Evolutionary conservation across 2,329 filamentous ascomycete species (phyloP), one percentile per base, ranked within the genome.

Genomic region (Domatiomyces catenatus): DNA sequence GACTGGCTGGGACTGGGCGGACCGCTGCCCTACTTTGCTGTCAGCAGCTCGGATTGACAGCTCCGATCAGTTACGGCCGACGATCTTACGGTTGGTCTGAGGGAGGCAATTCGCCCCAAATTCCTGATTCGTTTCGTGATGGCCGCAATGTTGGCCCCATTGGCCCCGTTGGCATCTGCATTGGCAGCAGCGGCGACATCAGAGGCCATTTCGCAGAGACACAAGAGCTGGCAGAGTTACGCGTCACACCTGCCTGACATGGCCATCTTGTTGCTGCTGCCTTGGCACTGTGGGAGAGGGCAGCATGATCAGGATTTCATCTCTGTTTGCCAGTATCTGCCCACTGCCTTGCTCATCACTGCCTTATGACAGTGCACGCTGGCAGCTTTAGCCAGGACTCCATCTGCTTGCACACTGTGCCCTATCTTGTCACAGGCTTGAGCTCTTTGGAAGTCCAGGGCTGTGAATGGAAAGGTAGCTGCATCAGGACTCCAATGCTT

Each of bases 101-200:
- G 54, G 19, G 55, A 50, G 12, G 54, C 53, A 1, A 59, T 39
- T 15, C 55, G 51, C 26, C 54, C 53, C 2, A 59, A 53, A 36
- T 52, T 50, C 46, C 53, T 52, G 26, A 59, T 54, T 42, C 53
- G 54, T 48, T 55, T 57, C 15, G 52, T 59, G 36, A 59, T 47
- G 19, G 52, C 49, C 32, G 49, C 46, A 39, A 59, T 52, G 22
- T 53, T 50, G 45, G 48, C 49, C 49, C 42, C 50, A 46, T 52
- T 52, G n/a, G 43, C 42, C 36, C 51, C 48, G n/a, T 10, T 17
- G 43, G 22, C 18, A n/a, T 12, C 22, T 15, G 7, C 43, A 19
- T 45, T 19, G 43, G 43, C 44, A 50, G 45, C 46, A 50, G 46
- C 47, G 48, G 50, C 52, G 55, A 55, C 55, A 57, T 57, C 55